Conservation (phyloP, 2,329 filamentous ascomycete species). For the Cercospora zeae-maydis region DNA sequence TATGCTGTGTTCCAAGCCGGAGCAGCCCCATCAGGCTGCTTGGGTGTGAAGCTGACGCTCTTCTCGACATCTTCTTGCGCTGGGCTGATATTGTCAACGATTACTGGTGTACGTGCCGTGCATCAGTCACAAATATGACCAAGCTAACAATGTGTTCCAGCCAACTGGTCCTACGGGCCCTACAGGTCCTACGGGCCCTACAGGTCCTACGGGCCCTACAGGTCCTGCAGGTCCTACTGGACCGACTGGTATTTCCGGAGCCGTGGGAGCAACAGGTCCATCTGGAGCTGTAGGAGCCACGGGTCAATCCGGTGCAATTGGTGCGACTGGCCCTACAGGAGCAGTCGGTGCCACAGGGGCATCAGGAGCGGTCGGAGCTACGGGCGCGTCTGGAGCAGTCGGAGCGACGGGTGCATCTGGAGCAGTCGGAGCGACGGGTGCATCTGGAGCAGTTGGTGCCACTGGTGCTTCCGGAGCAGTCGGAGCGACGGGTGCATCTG, state of each 20-base stretch:
- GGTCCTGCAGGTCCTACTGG: neutral
- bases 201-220: neutral
- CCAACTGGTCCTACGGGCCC: constrained; percentile 4
- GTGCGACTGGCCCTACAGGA: neutral
- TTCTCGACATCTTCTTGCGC: constrained; percentile 29
- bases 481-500: neutral
- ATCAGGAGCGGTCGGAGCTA: neutral
- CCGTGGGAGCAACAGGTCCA: neutral
- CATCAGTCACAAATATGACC: neutral
- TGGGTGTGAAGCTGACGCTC: constrained; percentile 28
- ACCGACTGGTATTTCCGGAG: neutral
- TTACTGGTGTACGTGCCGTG: constrained; percentile 17
- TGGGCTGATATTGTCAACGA: constrained; percentile 22
- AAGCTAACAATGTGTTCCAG: neutral
- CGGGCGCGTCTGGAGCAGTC: neutral
- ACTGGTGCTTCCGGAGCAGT: neutral
- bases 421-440: neutral
- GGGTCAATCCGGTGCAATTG: neutral
- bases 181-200: neutral
- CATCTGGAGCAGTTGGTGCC: neutral
- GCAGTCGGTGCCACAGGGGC: neutral
- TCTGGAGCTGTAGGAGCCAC: neutral
- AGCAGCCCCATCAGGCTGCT: constrained; percentile 27
- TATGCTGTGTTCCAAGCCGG: constrained; percentile 31
- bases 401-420: neutral